These are phyloP conservation scores for Colletotrichum gigasporum DNA, from an alignment of 2,329 filamentous ascomycete genomes.

Conservation along the genomic window DNA sequence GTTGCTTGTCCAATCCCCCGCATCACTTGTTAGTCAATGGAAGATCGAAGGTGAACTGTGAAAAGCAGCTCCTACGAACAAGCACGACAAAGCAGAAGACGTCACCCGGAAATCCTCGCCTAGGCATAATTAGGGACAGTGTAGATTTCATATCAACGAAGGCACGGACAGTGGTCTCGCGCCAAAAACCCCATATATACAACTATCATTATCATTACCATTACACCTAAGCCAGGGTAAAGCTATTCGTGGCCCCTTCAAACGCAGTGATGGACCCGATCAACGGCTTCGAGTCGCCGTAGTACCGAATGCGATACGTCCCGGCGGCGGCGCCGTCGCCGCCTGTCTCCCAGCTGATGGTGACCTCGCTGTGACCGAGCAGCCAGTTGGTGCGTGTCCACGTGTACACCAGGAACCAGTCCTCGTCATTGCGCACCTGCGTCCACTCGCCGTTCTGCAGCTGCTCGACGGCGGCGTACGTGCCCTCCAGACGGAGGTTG, in stretches of 20 bases:
- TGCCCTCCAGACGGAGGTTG: slow-evolving; percentile 80
- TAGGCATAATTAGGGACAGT: no score
- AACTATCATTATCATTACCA: no score
- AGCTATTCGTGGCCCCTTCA: slow-evolving; percentile 71
- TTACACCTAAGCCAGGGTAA: slow-evolving; percentile 46
- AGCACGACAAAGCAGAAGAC: no score
- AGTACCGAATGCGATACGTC: slow-evolving; percentile 83
- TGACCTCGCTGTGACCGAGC: slow-evolving; percentile 80
- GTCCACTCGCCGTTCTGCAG: slow-evolving; percentile 64
- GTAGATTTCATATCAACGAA: no score
- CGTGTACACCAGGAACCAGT: slow-evolving; percentile 84
- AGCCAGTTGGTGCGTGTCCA: slow-evolving; percentile 80
- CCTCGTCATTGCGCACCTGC: slow-evolving; percentile 74
- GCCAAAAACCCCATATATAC: no score
- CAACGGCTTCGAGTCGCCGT: slow-evolving; percentile 80
- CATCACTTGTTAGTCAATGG: no score
- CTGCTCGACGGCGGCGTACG: slow-evolving; percentile 81
- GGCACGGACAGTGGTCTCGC: no score
- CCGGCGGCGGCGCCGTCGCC: slow-evolving; percentile 59
- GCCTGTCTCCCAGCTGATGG: slow-evolving; percentile 80
- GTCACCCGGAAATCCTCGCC: no score
- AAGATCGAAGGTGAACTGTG: no score
- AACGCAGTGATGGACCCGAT: slow-evolving; percentile 72
- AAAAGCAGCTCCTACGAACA: no score
- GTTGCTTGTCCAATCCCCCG: no score